These are phyloP conservation scores for Coelastrella sp. DNA, from an alignment of 139 green algal species.

Conservation along the genomic window DNA sequence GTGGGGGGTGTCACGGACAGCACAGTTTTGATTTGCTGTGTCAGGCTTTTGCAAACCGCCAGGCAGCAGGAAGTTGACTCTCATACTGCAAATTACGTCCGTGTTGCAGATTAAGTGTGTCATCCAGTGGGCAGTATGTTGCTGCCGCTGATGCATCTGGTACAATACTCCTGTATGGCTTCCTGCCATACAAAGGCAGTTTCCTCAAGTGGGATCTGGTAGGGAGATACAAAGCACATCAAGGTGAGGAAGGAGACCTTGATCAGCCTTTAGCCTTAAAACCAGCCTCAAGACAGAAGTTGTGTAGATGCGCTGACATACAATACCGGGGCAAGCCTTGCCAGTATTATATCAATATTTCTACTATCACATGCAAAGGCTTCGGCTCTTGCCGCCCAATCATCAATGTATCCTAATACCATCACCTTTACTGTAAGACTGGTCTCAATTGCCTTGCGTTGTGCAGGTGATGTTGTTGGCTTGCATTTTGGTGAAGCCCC, in stretches of 20 bases:
- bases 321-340: too few relatives aligned
- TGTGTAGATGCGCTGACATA: too few relatives aligned
- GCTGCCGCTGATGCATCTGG: conserved; percentile 55
- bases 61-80: too few relatives aligned
- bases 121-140: conserved; percentile 51
- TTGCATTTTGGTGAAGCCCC: conserved; percentile 73
- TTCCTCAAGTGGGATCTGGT: conserved; percentile 75
- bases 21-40: not conserved
- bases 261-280: too few relatives aligned
- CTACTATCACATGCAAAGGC: too few relatives aligned
- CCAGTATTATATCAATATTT: too few relatives aligned
- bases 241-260: not conserved
- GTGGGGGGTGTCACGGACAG: not conserved
- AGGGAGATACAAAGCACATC: conserved; percentile 56
- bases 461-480: conserved; percentile 50
- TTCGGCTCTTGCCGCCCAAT: too few relatives aligned
- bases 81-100: not conserved
- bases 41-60: too few relatives aligned
- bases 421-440: not conserved
- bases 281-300: too few relatives aligned
- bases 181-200: conserved; percentile 64
- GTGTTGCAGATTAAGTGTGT: conserved; percentile 50
- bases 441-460: not conserved
- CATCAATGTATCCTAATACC: too few relatives aligned
- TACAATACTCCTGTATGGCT: conserved; percentile 65